Percentiles rank a stretch among this genome's conserved stretches.
phyloP scores from a whole-genome alignment of 768 basidiomycete genomes.

The Chlorophyllum brunneum region DNA sequence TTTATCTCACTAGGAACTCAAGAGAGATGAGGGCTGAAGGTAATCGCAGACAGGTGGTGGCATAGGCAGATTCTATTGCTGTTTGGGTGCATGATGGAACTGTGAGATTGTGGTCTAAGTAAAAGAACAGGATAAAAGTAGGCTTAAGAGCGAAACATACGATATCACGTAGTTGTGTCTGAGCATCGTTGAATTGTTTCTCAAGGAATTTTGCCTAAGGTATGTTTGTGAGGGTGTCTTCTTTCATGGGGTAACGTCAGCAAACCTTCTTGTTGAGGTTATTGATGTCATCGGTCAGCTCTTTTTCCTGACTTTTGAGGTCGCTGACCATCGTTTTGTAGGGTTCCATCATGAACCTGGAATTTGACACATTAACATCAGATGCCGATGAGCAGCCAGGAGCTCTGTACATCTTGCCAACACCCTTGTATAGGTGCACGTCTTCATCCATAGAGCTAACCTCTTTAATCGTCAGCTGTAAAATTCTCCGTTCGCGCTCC shows the following conservation, averaged over 20 bases:
- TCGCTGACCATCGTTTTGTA: slow-evolving; percentile 75
- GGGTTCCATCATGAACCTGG: slow-evolving; percentile 89
- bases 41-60: too few relatives aligned
- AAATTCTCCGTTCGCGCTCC: slow-evolving; percentile 84
- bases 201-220: slow-evolving; percentile 83
- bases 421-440: slow-evolving; percentile 87
- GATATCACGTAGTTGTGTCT: slow-evolving; percentile 81
- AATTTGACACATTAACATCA: background rate
- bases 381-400: slow-evolving; percentile 4
- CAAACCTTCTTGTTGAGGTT: slow-evolving; percentile 83
- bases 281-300: slow-evolving; percentile 77
- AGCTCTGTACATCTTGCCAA: slow-evolving; percentile 88
- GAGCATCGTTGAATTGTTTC: slow-evolving; percentile 90
- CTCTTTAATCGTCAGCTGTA: slow-evolving; percentile 87
- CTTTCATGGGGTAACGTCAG: background rate
- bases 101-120: slow-evolving; percentile 20
- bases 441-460: slow-evolving; percentile 65
- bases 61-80: slow-evolving; percentile 25
- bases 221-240: background rate
- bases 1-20: background rate
- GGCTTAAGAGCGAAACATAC: slow-evolving; percentile 48
- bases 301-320: slow-evolving; percentile 74
- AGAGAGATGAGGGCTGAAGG: background rate
- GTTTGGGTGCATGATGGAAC: slow-evolving; percentile 54
- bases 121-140: background rate